phyloP scores from a whole-genome alignment of 2,329 filamentous ascomycete genomes.

The Coniochaeta pulveracea region DNA sequence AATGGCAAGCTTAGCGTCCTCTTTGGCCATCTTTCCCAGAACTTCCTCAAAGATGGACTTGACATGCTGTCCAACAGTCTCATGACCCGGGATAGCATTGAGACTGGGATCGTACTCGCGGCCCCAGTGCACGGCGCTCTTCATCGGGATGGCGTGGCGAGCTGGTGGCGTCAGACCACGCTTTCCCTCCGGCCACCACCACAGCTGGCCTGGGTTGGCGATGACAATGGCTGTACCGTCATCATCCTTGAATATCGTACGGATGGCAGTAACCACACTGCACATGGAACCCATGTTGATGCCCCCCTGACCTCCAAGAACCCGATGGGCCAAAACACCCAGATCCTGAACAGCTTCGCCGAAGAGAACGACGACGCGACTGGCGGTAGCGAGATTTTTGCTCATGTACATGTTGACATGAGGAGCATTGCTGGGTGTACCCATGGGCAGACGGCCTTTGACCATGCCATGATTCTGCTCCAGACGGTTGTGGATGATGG shows the following conservation, averaged over 20 bases:
- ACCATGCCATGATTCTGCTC: constrained; percentile 45
- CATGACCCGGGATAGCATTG: constrained; percentile 54
- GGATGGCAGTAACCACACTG: constrained; percentile 42
- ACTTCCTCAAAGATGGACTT: constrained; percentile 54
- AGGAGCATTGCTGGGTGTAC: constrained; percentile 29
- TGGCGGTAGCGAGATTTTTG: constrained; percentile 38
- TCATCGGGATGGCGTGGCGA: constrained; percentile 48
- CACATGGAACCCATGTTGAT: constrained; percentile 61
- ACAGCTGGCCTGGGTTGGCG: constrained; percentile 65
- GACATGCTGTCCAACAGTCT: constrained; percentile 48
- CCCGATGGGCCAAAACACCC: constrained; percentile 62
- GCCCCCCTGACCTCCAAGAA: constrained; percentile 50
- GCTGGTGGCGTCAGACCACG: constrained; percentile 46
- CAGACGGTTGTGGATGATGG: constrained; percentile 52
- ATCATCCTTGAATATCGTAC: constrained; percentile 18
- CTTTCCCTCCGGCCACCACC: constrained; percentile 59
- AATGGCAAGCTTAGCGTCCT: constrained; percentile 51
- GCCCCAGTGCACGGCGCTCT: constrained; percentile 48
- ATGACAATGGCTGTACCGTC: constrained; percentile 53
- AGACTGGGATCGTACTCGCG: constrained; percentile 36
- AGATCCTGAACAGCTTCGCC: constrained; percentile 63
- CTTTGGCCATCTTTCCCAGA: constrained; percentile 33
- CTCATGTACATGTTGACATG: constrained; percentile 59
- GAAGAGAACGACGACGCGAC: constrained; percentile 62
- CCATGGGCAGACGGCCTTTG: constrained; percentile 50